Conservation (phyloP, 352 stramenopile species). For the Globisporangium middletonii region DNA sequence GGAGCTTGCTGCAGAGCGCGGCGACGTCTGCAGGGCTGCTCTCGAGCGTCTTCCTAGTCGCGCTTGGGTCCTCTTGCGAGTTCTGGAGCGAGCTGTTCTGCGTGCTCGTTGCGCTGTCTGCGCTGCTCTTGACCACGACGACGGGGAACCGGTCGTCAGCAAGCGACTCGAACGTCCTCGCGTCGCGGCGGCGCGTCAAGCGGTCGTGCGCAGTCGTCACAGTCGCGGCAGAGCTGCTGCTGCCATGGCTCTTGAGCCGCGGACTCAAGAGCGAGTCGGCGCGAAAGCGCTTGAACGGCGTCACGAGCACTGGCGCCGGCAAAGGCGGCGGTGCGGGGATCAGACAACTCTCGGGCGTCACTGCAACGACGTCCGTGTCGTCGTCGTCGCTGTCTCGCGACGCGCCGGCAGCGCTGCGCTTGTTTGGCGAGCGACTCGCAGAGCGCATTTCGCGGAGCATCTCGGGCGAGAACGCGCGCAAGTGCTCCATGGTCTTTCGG, state of each 20-base stretch:
- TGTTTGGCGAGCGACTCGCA: conserved; percentile 11
- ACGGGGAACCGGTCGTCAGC: conserved; percentile 1
- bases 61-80: conserved; percentile 2
- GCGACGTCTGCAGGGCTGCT: conserved; percentile 10
- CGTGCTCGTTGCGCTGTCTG: neutral
- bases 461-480: conserved; percentile 5
- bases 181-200: conserved; percentile 1
- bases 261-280: conserved; percentile 10
- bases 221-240: neutral
- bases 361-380: neutral
- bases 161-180: conserved; percentile 6
- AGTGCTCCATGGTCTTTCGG: conserved; percentile 4
- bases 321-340: neutral
- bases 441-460: conserved; percentile 7
- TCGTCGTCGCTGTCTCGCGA: conserved; percentile 2
- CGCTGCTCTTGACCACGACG: neutral
- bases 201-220: neutral
- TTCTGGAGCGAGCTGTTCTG: conserved; percentile 4
- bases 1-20: conserved; percentile 4
- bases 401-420: conserved; percentile 5
- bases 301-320: conserved; percentile 1
- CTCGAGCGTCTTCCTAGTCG: conserved; percentile 1
- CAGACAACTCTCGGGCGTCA: neutral
- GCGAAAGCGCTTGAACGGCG: conserved; percentile 14
- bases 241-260: neutral